Conservation (phyloP, 805 yeast species). For the Cyberlindnera mrakii region DNA sequence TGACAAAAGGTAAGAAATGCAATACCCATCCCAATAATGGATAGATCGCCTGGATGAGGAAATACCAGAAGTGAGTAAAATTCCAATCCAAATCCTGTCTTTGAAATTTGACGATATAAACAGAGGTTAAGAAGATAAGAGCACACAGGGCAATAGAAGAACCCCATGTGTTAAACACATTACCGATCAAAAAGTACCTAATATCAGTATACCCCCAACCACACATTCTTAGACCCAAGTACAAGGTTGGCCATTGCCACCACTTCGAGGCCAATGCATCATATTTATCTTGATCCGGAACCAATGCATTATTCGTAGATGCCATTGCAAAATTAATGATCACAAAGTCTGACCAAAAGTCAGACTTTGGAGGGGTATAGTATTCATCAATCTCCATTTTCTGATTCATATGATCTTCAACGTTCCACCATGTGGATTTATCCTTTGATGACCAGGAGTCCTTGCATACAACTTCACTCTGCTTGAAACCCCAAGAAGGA, state of each 20-base stretch:
- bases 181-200: constrained; percentile 66
- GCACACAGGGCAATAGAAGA: constrained; percentile 50
- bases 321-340: constrained; percentile 79
- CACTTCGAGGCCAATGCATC: constrained; percentile 66
- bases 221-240: constrained; percentile 70
- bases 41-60: constrained; percentile 62
- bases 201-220: constrained; percentile 53
- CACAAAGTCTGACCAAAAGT: constrained; percentile 67
- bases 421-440: constrained; percentile 85
- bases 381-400: constrained; percentile 48
- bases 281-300: constrained; percentile 70
- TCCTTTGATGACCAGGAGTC: constrained; percentile 51
- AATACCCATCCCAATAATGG: constrained; percentile 90
- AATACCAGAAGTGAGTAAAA: constrained; percentile 32
- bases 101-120: constrained; percentile 53
- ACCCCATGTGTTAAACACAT: constrained; percentile 73
- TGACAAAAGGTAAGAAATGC: constrained; percentile 81
- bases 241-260: constrained; percentile 84
- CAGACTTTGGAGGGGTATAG: constrained; percentile 57
- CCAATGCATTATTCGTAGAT: constrained; percentile 75
- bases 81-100: constrained; percentile 54
- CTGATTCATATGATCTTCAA: constrained; percentile 63
- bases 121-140: constrained; percentile 37
- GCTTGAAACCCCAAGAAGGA: constrained; percentile 84
- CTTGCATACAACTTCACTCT: constrained; percentile 74